phyloP scores from a whole-genome alignment of 129 eudicot species.

The Centella asiatica region DNA sequence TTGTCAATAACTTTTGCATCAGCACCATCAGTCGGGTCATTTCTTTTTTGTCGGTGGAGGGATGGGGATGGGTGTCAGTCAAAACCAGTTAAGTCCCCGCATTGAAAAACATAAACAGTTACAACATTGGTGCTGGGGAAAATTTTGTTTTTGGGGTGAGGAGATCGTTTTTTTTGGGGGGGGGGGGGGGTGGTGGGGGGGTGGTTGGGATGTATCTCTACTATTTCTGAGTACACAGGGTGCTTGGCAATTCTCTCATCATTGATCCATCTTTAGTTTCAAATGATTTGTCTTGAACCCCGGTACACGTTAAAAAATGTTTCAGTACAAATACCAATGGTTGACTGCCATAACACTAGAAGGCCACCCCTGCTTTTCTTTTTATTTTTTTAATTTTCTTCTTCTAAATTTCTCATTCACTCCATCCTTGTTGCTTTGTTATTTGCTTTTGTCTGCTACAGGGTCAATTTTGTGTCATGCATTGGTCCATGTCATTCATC shows the following conservation, averaged over 20 bases:
- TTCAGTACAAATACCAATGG: slow-evolving; percentile 18
- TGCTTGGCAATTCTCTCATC: slow-evolving; percentile 19
- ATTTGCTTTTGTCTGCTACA: slow-evolving; percentile 21
- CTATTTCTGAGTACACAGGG: slow-evolving; percentile 8
- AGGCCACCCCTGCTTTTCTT: slow-evolving; percentile 10
- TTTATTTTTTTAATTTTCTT: too few relatives aligned
- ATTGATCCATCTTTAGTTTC: slow-evolving; percentile 12
- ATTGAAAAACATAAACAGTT: too few relatives aligned
- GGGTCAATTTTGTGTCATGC: too few relatives aligned
- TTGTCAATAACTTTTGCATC: slow-evolving; percentile 74
- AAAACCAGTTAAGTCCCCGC: slow-evolving; percentile 8
- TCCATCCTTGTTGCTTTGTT: slow-evolving; percentile 4
- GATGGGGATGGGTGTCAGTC: slow-evolving; percentile 3
- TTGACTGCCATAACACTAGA: slow-evolving; percentile 1
- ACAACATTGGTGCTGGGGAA: too few relatives aligned
- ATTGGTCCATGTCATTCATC: slow-evolving; percentile 28
- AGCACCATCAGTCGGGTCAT: slow-evolving; percentile 42
- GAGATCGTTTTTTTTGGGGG: too few relatives aligned
- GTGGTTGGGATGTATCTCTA: slow-evolving; percentile 20
- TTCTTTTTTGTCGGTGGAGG: too few relatives aligned
- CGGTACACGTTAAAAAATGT: slow-evolving; percentile 20
- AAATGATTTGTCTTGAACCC: slow-evolving; percentile 11
- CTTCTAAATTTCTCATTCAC: neutral
- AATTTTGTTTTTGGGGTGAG: too few relatives aligned
- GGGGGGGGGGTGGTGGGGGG: too few relatives aligned